These are phyloP conservation scores for Leishmania tropica DNA, from an alignment of 208 protist genomes.

Conservation along the genomic window DNA sequence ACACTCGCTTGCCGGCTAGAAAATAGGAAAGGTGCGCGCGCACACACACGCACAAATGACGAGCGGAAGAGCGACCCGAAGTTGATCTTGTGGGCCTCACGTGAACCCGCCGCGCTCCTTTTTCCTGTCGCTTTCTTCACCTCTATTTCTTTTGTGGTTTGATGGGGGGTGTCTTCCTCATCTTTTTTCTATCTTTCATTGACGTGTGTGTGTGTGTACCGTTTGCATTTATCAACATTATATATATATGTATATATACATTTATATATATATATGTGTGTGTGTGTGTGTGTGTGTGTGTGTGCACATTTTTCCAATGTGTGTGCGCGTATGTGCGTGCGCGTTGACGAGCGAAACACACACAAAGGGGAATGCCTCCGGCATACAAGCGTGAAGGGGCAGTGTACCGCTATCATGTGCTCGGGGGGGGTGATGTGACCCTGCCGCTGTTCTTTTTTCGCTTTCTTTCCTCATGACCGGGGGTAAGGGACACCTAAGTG, in stretches of 20 bases:
- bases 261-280: not conserved
- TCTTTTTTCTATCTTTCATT: slow-evolving; percentile 4
- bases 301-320: not conserved
- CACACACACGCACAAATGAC: not conserved
- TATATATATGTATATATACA: not conserved
- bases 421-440: not conserved
- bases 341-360: not conserved
- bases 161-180: not conserved
- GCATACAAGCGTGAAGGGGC: not conserved
- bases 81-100: not conserved
- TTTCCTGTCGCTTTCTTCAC: not conserved
- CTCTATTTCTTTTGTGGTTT: not conserved
- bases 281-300: too few relatives aligned
- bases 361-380: not conserved
- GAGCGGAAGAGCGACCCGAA: not conserved
- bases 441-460: not conserved
- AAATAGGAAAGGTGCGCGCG: not conserved
- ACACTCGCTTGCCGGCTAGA: not conserved
- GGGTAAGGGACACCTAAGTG: not conserved
- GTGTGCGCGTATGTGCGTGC: not conserved
- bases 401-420: too few relatives aligned
- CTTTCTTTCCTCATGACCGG: not conserved
- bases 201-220: not conserved
- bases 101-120: not conserved
- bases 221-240: not conserved